Percentiles rank a stretch among this genome's conserved stretches.
Conservation (phyloP, 2,329 filamentous ascomycete genomes). For the Hymenotorrendiella dingleyae region DNA sequence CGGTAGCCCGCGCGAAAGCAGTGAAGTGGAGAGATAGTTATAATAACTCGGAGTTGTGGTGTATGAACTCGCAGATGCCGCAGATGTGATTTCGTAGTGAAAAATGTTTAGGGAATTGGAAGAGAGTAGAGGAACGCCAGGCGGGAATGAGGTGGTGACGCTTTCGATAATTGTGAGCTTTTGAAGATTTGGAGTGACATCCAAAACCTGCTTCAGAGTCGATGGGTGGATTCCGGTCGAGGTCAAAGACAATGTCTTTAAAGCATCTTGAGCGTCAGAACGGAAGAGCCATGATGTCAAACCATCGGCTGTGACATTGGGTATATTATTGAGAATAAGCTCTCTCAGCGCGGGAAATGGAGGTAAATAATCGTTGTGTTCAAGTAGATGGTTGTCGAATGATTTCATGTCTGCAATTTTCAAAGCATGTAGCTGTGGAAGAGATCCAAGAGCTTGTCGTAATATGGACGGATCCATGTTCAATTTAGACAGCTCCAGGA, state of each 20-base stretch:
- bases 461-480: conserved; percentile 65
- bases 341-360: conserved; percentile 70
- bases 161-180: conserved; percentile 49
- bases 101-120: conserved; percentile 66
- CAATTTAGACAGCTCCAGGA: conserved; percentile 63
- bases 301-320: conserved; percentile 65
- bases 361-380: conserved; percentile 56
- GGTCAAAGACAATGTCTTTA: conserved; percentile 65
- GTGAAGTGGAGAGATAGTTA: conserved; percentile 75
- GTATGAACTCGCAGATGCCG: conserved; percentile 51
- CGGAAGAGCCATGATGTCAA: conserved; percentile 61
- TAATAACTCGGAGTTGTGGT: conserved; percentile 63
- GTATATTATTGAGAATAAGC: conserved; percentile 65
- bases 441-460: conserved; percentile 61
- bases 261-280: conserved; percentile 50
- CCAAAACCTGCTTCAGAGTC: conserved; percentile 37
- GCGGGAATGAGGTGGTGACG: conserved; percentile 50
- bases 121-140: conserved; percentile 55
- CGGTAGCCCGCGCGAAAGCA: conserved; percentile 70
- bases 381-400: conserved; percentile 74
- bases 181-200: conserved; percentile 35
- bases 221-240: conserved; percentile 60
- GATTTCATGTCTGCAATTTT: conserved; percentile 65
- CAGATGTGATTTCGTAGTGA: conserved; percentile 74
- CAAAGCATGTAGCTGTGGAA: conserved; percentile 65